These are phyloP conservation scores for Pseudocohnilembus persalinus DNA, from an alignment of 169 alveolate genomes.

Conservation along the genomic window DNA sequence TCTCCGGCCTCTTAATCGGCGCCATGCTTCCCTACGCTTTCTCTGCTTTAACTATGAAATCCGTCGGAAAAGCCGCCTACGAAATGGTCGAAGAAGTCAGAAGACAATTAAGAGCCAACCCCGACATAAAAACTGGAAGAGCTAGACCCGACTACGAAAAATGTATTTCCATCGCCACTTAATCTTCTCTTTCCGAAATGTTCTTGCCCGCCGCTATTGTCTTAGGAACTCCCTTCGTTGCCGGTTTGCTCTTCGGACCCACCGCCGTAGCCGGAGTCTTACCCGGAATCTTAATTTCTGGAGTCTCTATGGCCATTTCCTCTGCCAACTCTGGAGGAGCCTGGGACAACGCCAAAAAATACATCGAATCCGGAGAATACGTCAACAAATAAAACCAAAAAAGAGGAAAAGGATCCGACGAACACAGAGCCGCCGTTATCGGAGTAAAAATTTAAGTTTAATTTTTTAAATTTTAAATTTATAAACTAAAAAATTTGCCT, in stretches of 20 bases:
- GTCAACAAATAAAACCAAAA: not conserved
- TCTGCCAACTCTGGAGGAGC: slow-evolving; percentile 79
- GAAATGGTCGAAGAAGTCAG: slow-evolving; percentile 67
- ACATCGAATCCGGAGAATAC: slow-evolving; percentile 55
- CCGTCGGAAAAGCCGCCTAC: slow-evolving; percentile 73
- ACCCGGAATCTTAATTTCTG: slow-evolving; percentile 60
- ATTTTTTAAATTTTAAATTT: too few species aligned
- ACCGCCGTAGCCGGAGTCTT: slow-evolving; percentile 54
- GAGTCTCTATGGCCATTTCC: slow-evolving; percentile 76
- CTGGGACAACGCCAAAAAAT: slow-evolving; percentile 82
- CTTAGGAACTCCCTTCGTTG: slow-evolving; percentile 57
- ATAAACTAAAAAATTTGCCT: not conserved
- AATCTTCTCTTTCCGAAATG: slow-evolving; percentile 61
- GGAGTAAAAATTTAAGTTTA: slow-evolving; percentile 39
- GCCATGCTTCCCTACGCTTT: slow-evolving; percentile 80
- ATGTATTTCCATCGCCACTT: slow-evolving; percentile 57
- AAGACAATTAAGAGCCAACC: slow-evolving; percentile 37
- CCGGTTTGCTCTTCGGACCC: slow-evolving; percentile 68
- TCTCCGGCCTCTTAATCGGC: slow-evolving; percentile 68
- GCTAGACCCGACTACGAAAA: slow-evolving; percentile 52
- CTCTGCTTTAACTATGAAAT: slow-evolving; percentile 69
- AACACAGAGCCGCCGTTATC: slow-evolving; percentile 70
- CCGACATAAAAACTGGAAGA: slow-evolving; percentile 41
- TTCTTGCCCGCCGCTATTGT: slow-evolving; percentile 57
- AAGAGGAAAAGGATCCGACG: slow-evolving; percentile 55